phyloP scores from a whole-genome alignment of 2,329 filamentous ascomycete species.

The Hymenoscyphus albidus region DNA sequence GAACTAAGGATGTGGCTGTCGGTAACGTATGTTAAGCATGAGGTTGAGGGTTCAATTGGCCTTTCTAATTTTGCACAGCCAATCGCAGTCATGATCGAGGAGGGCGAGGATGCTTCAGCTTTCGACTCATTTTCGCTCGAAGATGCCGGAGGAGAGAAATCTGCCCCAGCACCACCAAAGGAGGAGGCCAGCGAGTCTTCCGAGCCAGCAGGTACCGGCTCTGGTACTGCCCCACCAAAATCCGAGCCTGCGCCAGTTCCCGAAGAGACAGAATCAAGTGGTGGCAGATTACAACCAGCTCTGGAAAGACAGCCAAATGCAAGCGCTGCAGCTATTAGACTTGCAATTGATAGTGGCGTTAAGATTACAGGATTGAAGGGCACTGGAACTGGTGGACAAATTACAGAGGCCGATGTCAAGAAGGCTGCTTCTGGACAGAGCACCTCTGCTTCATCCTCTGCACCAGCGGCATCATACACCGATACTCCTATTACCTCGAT shows the following conservation, averaged over 20 bases:
- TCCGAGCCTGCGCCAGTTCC: slow-evolving; percentile 62
- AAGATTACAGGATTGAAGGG: slow-evolving; percentile 78
- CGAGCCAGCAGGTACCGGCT: slow-evolving; percentile 54
- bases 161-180: slow-evolving; percentile 61
- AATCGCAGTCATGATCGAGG: slow-evolving; percentile 91
- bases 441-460: slow-evolving; percentile 44
- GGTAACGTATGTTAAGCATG: slow-evolving; percentile 71
- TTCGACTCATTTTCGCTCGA: slow-evolving; percentile 86
- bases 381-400: slow-evolving; percentile 76
- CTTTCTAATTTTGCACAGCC: slow-evolving; percentile 57
- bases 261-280: slow-evolving; percentile 68
- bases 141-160: slow-evolving; percentile 84
- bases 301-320: slow-evolving; percentile 79
- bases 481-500: slow-evolving; percentile 84
- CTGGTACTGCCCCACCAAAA: slow-evolving; percentile 56
- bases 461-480: slow-evolving; percentile 67
- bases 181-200: slow-evolving; percentile 59
- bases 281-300: slow-evolving; percentile 74
- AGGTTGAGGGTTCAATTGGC: slow-evolving; percentile 15
- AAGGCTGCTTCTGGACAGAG: slow-evolving; percentile 61
- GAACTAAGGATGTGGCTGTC: slow-evolving; percentile 89
- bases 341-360: slow-evolving; percentile 82
- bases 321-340: slow-evolving; percentile 68
- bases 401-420: slow-evolving; percentile 91
- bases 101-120: slow-evolving; percentile 78